Percentiles rank a stretch among this genome's conserved stretches.
Conservation (phyloP, 1,139 yeast genomes). For the Debaryomycetaceae sp. region DNA sequence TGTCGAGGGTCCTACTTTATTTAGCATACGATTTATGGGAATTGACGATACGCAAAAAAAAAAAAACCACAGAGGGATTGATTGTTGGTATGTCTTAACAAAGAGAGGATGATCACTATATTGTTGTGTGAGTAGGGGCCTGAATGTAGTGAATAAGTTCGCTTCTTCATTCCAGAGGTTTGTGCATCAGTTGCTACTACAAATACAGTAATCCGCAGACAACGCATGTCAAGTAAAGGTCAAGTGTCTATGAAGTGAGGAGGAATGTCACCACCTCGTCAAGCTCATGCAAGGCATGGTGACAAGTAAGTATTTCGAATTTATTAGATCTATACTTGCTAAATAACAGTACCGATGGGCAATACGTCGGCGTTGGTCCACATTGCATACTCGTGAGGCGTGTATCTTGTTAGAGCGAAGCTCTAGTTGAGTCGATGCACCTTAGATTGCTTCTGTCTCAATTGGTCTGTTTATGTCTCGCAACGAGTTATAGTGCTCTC, state of each 20-base stretch:
- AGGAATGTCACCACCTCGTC: no score
- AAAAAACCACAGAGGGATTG: not conserved
- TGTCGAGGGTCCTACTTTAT: not conserved
- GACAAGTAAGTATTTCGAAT: no score
- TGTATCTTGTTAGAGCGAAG: no score
- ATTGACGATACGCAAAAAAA: not conserved
- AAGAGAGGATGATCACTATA: not conserved
- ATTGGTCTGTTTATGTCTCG: conserved; percentile 33
- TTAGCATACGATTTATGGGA: not conserved
- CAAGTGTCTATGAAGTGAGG: not conserved
- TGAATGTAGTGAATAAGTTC: not conserved
- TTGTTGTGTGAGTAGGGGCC: not conserved
- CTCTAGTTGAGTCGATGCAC: no score
- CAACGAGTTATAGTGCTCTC: conserved; percentile 92
- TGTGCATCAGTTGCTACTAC: not conserved
- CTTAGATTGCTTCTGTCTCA: no score
- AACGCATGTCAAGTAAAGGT: no score
- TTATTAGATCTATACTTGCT: no score
- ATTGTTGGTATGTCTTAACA: not conserved
- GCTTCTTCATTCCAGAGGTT: not conserved
- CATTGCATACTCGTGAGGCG: no score
- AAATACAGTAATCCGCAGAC: not conserved
- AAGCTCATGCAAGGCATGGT: no score
- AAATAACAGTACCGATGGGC: no score
- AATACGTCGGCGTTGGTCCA: no score